Conservation (phyloP, 2,329 filamentous ascomycete species). For the Microascus cirrosus region DNA sequence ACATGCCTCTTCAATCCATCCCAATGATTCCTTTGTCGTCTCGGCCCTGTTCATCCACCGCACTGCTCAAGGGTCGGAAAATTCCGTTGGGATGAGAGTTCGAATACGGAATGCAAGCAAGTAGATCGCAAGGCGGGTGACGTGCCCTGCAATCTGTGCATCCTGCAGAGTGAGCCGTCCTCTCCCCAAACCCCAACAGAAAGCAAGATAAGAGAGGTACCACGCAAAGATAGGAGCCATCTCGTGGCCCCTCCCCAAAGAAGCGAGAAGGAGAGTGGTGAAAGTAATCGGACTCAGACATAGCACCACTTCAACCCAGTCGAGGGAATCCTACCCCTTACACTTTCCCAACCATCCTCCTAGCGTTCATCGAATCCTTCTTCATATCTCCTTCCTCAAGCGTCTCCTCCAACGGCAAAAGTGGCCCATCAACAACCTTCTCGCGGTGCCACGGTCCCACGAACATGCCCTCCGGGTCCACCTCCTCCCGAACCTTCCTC, state of each 20-base stretch:
- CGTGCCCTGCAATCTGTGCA: too few species aligned
- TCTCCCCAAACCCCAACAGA: not conserved
- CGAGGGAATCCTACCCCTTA: not conserved
- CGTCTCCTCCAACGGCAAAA: constrained; percentile 16
- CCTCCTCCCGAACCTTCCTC: constrained; percentile 54
- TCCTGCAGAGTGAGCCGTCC: not conserved
- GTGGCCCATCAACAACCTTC: constrained; percentile 38
- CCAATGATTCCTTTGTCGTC: not conserved
- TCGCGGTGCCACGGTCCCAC: constrained; percentile 81
- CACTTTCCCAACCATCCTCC: constrained; percentile 1
- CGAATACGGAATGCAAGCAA: too few species aligned
- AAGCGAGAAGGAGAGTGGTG: not conserved
- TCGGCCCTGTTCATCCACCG: not conserved
- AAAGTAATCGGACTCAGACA: not conserved
- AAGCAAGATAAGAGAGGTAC: not conserved
- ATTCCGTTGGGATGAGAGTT: not conserved
- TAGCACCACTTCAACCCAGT: not conserved
- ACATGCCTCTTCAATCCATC: not conserved
- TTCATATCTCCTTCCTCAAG: constrained; percentile 4
- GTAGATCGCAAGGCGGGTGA: too few species aligned
- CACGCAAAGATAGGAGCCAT: not conserved
- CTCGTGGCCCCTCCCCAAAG: not conserved
- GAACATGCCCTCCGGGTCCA: constrained; percentile 78
- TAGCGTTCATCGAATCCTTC: constrained; percentile 1
- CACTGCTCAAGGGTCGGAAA: not conserved